phyloP scores from a whole-genome alignment of 331 rosid genomes.

The Prunus yedoensis region DNA sequence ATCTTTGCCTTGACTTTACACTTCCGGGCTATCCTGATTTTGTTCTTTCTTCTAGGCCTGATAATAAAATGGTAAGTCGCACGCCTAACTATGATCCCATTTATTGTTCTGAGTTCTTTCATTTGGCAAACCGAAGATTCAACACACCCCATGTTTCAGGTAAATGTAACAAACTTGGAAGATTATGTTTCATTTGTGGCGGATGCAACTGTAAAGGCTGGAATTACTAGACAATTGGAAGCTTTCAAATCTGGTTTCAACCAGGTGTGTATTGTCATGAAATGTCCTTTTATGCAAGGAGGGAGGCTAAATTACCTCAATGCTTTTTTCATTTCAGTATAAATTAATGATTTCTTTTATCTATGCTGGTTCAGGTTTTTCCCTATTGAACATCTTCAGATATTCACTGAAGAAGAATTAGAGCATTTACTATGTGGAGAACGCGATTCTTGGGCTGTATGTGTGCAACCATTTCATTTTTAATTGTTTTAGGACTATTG shows the following conservation, averaged over 20 bases:
- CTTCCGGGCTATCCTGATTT: constrained; percentile 93
- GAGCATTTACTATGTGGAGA: constrained; percentile 93
- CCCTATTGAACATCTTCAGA: constrained; percentile 67
- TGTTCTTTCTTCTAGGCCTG: constrained; percentile 56
- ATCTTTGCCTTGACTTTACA: constrained; percentile 91
- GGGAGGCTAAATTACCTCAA: background rate
- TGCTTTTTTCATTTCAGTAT: background rate
- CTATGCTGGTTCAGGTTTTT: constrained; percentile 61
- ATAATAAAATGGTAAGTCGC: constrained; percentile 53
- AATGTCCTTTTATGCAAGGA: constrained; percentile 18
- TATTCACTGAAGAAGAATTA: constrained; percentile 78
- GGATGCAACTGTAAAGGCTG: constrained; percentile 74
- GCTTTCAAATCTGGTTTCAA: constrained; percentile 90
- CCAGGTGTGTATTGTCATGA: constrained; percentile 49
- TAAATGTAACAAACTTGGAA: constrained; percentile 69
- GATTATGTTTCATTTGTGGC: constrained; percentile 64
- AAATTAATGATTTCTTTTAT: background rate
- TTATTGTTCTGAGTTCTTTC: constrained; percentile 21
- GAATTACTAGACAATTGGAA: constrained; percentile 87
- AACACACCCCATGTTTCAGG: constrained; percentile 40
- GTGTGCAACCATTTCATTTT: constrained; percentile 31
- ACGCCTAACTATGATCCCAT: constrained; percentile 18
- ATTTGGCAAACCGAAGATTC: background rate
- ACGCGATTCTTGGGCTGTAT: constrained; percentile 79
- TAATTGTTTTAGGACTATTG: background rate